These are phyloP conservation scores for Wickerhamomyces chaumierensis DNA, from an alignment of 805 yeast genomes.

Conservation along the genomic window DNA sequence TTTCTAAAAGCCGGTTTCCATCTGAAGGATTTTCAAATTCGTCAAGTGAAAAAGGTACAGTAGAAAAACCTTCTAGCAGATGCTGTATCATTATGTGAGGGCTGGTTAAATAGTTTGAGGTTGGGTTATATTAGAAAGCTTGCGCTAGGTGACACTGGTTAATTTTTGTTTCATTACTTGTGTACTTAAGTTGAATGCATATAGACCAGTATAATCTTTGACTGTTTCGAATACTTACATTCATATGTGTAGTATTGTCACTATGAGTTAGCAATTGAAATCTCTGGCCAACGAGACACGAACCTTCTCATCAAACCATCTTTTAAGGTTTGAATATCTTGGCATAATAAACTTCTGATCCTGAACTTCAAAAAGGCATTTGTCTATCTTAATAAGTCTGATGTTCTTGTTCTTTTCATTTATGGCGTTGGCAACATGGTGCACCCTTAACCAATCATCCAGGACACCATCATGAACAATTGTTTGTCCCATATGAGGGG, in stretches of 20 bases:
- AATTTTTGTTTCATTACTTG: too few relatives aligned
- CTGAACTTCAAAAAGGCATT: constrained; percentile 32
- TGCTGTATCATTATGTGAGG: not conserved
- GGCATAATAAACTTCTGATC: constrained; percentile 23
- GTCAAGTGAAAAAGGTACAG: not conserved
- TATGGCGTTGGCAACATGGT: constrained; percentile 37
- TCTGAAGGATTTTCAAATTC: not conserved
- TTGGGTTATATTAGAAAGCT: too few relatives aligned
- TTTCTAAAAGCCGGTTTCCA: not conserved
- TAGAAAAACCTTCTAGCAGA: not conserved
- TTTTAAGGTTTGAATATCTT: constrained; percentile 29
- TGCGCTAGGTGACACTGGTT: too few relatives aligned
- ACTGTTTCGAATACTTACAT: too few relatives aligned
- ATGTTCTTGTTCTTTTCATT: constrained; percentile 20
- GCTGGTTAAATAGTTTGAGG: too few relatives aligned
- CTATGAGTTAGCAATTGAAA: too few relatives aligned
- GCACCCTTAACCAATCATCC: constrained; percentile 48
- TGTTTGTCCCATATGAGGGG: constrained; percentile 43
- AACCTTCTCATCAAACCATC: constrained; percentile 33
- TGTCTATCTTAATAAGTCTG: constrained; percentile 35
- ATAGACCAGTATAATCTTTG: too few relatives aligned
- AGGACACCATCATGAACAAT: constrained; percentile 40
- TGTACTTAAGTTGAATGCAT: too few relatives aligned
- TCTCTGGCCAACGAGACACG: constrained; percentile 13
- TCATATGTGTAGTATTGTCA: too few relatives aligned